Evolutionary conservation across 352 stramenopile genomes (phyloP).

Genomic region (Pythium volutum): DNA sequence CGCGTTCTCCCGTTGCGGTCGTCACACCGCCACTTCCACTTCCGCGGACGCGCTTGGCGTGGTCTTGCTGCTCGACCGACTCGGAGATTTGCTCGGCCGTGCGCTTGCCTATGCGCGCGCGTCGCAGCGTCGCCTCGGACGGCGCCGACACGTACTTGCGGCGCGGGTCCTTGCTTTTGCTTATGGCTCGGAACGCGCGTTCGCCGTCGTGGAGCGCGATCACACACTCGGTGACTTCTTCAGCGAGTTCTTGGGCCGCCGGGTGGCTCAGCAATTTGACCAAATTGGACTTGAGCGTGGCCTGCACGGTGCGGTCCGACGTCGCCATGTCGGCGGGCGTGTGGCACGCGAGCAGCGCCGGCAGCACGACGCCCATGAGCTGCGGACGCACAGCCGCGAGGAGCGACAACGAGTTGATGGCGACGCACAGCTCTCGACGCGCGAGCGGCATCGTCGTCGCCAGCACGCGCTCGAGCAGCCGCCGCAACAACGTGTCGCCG

Average conservation of each 20-base stretch:
- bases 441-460: constrained; percentile 25
- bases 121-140: constrained; percentile 60
- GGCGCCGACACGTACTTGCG: constrained; percentile 72
- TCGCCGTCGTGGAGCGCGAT: constrained; percentile 68
- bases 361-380: constrained; percentile 51
- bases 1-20: neutral
- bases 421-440: constrained; percentile 54
- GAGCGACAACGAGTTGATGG: constrained; percentile 68
- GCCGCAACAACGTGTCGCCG: constrained; percentile 38
- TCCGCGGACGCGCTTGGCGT: constrained; percentile 38
- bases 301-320: constrained; percentile 45
- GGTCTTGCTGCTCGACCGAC: constrained; percentile 56
- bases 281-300: constrained; percentile 64
- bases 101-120: constrained; percentile 64
- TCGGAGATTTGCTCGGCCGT: constrained; percentile 51
- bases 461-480: constrained; percentile 36
- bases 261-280: constrained; percentile 71
- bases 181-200: constrained; percentile 73
- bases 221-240: constrained; percentile 73
- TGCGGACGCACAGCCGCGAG: constrained; percentile 59
- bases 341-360: constrained; percentile 40
- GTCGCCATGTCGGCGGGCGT: constrained; percentile 20
- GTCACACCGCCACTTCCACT: too few relatives aligned
- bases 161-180: constrained; percentile 74
- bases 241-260: constrained; percentile 45